These are phyloP conservation scores for Chaetomiaceae sp. DNA, from an alignment of 2,329 filamentous ascomycete genomes.

Conservation along the genomic window DNA sequence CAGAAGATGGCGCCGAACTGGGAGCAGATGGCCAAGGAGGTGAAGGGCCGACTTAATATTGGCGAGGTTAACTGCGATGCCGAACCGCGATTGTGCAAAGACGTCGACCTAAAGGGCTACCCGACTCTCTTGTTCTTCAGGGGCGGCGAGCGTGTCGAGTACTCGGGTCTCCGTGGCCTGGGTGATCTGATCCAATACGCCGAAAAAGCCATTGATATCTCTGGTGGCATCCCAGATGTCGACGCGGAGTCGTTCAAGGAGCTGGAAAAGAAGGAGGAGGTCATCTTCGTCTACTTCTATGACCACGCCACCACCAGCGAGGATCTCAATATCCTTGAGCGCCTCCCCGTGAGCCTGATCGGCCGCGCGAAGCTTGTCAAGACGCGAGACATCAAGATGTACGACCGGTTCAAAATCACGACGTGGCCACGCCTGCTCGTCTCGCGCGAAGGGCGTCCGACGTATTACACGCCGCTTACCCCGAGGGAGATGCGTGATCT, in stretches of 20 bases:
- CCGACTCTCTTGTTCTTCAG: conserved; percentile 92
- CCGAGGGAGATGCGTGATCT: conserved; percentile 91
- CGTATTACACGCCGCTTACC: conserved; percentile 82
- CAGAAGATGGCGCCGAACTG: conserved; percentile 88
- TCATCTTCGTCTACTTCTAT: conserved; percentile 97
- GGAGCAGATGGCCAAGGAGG: conserved; percentile 83
- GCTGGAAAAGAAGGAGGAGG: conserved; percentile 88
- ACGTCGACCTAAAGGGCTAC: conserved; percentile 72
- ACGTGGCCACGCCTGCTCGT: conserved; percentile 95
- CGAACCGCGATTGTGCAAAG: conserved; percentile 86
- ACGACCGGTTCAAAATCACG: conserved; percentile 85
- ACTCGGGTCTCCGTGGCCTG: conserved; percentile 83
- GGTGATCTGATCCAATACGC: conserved; percentile 87
- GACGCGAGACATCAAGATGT: conserved; percentile 72
- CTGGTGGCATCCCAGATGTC: conserved; percentile 74
- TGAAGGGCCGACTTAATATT: conserved; percentile 84
- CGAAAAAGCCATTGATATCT: conserved; percentile 76
- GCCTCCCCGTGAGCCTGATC: conserved; percentile 80
- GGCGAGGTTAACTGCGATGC: conserved; percentile 94
- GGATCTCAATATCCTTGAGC: conserved; percentile 84
- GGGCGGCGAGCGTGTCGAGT: conserved; percentile 86
- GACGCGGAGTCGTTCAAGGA: conserved; percentile 70
- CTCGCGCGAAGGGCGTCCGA: conserved; percentile 80
- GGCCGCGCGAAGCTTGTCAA: conserved; percentile 91
- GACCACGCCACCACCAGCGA: conserved; percentile 90